phyloP scores from a whole-genome alignment of 2,329 filamentous ascomycete genomes.

The Clathrospora elynae region DNA sequence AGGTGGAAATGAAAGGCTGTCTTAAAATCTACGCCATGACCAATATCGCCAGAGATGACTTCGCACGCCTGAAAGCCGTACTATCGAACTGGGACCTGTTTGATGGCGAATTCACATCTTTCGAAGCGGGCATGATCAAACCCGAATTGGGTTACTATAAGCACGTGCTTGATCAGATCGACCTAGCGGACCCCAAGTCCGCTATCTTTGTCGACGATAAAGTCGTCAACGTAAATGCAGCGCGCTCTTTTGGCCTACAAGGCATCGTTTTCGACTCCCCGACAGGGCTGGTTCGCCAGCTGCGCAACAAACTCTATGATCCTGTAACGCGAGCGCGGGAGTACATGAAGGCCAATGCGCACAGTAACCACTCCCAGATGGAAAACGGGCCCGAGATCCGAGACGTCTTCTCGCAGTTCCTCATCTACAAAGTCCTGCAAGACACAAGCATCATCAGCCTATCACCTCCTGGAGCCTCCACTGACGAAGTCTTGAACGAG shows the following conservation, averaged over 20 bases:
- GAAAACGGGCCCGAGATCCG: constrained; percentile 23
- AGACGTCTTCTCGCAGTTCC: constrained; percentile 40
- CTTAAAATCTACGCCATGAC: constrained; percentile 42
- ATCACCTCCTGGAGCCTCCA: constrained; percentile 1
- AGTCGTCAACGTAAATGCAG: constrained; percentile 14
- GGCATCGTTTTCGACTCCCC: constrained; percentile 31
- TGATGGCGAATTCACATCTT: constrained; percentile 44
- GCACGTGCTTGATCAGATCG: constrained; percentile 35
- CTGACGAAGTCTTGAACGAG: constrained; percentile 10
- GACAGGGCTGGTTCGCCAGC: constrained; percentile 7
- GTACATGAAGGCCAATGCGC: constrained; percentile 27
- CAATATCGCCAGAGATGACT: constrained; percentile 40
- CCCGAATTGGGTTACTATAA: constrained; percentile 43
- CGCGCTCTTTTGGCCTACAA: constrained; percentile 35
- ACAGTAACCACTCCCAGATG: constrained; percentile 26
- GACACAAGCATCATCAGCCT: constrained; percentile 19
- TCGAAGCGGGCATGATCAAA: constrained; percentile 43
- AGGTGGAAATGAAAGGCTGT: constrained; percentile 12
- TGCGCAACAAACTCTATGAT: constrained; percentile 27
- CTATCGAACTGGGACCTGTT: constrained; percentile 43
- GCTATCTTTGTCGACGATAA: constrained; percentile 42
- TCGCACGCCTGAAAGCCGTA: constrained; percentile 25
- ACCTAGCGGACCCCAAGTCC: constrained; percentile 12
- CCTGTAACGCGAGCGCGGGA: constrained; percentile 23
- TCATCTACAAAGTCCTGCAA: constrained; percentile 31